Percentiles rank a stretch among this genome's conserved stretches.
These are phyloP conservation scores for Gossypium mustelinum DNA, from an alignment of 345 rosid genomes.

Conservation along the genomic window DNA sequence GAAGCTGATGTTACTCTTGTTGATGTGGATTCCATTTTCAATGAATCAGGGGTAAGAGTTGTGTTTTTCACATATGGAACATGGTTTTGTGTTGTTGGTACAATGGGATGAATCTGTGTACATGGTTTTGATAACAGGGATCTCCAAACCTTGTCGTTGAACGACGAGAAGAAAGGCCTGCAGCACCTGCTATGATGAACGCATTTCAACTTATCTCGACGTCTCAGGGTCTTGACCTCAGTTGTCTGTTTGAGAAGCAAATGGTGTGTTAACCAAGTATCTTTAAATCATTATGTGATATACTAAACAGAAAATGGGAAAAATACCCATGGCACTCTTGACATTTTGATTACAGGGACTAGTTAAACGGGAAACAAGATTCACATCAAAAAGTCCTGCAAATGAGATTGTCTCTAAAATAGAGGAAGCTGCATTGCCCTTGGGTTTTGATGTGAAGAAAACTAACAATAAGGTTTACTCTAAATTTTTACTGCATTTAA, in stretches of 20 bases:
- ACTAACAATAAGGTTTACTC: constrained; percentile 71
- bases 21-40: constrained; percentile 81
- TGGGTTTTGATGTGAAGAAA: constrained; percentile 96
- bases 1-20: constrained; percentile 69
- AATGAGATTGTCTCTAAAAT: constrained; percentile 85
- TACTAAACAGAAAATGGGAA: background rate
- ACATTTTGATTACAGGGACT: constrained; percentile 53
- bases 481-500: background rate
- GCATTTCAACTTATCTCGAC: constrained; percentile 97
- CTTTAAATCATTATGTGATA: background rate
- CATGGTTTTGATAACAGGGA: constrained; percentile 43
- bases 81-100: constrained; percentile 3
- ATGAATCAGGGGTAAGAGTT: constrained; percentile 63
- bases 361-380: constrained; percentile 88
- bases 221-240: constrained; percentile 93
- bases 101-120: constrained; percentile 10
- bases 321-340: background rate
- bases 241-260: constrained; percentile 89
- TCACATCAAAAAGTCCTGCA: constrained; percentile 79
- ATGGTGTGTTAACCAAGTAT: constrained; percentile 45
- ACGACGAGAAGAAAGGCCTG: constrained; percentile 65
- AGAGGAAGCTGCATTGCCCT: constrained; percentile 73
- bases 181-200: constrained; percentile 81
- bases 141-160: constrained; percentile 79
- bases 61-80: constrained; percentile 13